Evolutionary conservation across 768 basidiomycete species (phyloP).

Genomic region (Naganishia kalamii): DNA sequence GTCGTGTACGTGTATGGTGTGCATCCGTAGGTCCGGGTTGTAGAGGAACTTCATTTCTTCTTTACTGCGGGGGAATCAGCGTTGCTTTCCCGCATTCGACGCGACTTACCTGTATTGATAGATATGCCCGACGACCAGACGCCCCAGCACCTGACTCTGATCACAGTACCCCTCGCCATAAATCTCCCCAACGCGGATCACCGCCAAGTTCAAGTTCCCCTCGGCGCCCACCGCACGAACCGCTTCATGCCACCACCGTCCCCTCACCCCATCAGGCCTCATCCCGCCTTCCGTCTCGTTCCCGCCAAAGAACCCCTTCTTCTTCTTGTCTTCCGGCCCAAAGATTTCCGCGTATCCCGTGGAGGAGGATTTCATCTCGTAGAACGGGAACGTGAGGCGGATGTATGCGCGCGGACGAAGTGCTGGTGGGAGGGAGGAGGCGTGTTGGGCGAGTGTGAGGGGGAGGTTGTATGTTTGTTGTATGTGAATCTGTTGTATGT

Average conservation of each 20-base stretch:
- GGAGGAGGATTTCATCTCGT: constrained; percentile 41
- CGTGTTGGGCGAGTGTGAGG: constrained; percentile 33
- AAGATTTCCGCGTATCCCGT: constrained; percentile 25
- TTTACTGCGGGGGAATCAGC: constrained; percentile 22
- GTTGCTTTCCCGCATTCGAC: neutral
- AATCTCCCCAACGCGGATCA: constrained; percentile 34
- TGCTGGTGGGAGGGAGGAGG: constrained; percentile 23
- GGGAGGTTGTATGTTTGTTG: constrained; percentile 39
- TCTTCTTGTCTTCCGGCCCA: constrained; percentile 22
- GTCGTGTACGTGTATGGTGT: constrained; percentile 39
- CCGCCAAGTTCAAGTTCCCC: constrained; percentile 33
- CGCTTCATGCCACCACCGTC: constrained; percentile 44
- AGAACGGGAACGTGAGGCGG: constrained; percentile 40
- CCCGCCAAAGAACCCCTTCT: constrained; percentile 19
- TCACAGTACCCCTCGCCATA: constrained; percentile 38
- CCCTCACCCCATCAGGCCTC: constrained; percentile 36
- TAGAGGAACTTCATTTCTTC: constrained; percentile 46
- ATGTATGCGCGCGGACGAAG: constrained; percentile 31
- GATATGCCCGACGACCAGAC: constrained; percentile 38
- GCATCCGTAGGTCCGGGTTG: constrained; percentile 42
- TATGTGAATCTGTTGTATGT: constrained; percentile 34
- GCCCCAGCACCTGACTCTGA: constrained; percentile 34
- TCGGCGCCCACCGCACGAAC: constrained; percentile 33
- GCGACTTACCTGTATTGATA: constrained; percentile 37
- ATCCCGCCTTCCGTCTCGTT: constrained; percentile 23